Base-by-base conservation (phyloP, 345 rosid species). In the Ceriops tagal region DNA sequence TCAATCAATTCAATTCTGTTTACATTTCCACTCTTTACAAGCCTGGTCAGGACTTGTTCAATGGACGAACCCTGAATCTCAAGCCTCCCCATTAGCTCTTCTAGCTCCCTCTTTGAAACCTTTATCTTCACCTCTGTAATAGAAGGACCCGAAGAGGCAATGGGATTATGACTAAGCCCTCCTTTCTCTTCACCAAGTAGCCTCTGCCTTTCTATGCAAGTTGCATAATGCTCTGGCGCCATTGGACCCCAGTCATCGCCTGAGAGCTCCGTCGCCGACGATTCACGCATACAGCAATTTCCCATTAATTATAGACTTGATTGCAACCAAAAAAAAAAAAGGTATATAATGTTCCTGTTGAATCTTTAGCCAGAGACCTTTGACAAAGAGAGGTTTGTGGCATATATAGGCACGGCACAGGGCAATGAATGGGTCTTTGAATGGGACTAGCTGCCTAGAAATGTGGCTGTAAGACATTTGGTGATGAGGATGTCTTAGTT, bases 51-150 rank as follows among this genome's bases (percentile, higher is more conserved):
- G 22, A 79, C 75, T 70, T 87, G 73, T 6, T 85, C 81, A 24
- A 75, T 35, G 37, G 83, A 71, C 61, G 81, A 74, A 34, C 85
- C 89, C 47, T 83, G 83, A 73, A 65, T 65, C 66, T 84, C 71
- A 67, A 78, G 81, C 59, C 66, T 78, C 16, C 43, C 68, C 58
- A 84, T 69, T 70, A 92, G 43, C 73, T 84, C 88, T 24, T 74
- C 83, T 0, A 92, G 78, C 75, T 92, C 90, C 74, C 79, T 87
- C 89, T 79, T 90, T 15, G 91, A 77, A 8, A 90, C 81, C 74
- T 81, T 88, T 64, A 92, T 80, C 85, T 90, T 92, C 81, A 92
- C 85, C 83, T 79, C 86, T 5, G 75, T 67, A 1, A 39, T 18
- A 20, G 74, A 60, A 16, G 58, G 71, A 75, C 18, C 57, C 49